These are phyloP conservation scores for Acacia confusa DNA, from an alignment of 306 rosid genomes.

Conservation along the genomic window DNA sequence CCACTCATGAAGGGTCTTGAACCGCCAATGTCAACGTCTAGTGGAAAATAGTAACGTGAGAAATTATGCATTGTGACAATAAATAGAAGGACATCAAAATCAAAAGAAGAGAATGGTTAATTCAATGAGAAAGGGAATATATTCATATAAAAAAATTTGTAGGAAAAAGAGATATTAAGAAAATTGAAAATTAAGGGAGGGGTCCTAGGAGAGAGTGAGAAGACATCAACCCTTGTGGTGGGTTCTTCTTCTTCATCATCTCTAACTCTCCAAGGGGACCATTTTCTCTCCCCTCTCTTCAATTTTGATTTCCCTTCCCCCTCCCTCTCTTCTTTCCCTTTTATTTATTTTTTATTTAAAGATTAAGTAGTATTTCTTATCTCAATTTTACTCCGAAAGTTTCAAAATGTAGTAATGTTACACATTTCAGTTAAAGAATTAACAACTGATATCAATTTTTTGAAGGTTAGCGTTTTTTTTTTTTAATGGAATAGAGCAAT, in stretches of 20 bases:
- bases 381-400: no score
- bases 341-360: no score
- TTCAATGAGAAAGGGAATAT: neutral
- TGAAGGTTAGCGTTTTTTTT: no score
- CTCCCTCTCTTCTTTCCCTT: neutral
- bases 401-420: no score
- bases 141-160: no score
- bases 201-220: neutral
- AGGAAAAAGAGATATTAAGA: neutral
- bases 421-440: no score
- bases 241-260: neutral
- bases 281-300: neutral
- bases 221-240: slow-evolving; percentile 2
- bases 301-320: neutral
- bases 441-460: no score
- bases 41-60: neutral
- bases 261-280: slow-evolving; percentile 25
- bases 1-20: neutral
- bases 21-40: neutral
- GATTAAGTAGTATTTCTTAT: no score
- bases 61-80: neutral
- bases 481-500: no score
- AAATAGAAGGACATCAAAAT: neutral
- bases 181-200: slow-evolving; percentile 14
- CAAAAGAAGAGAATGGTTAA: neutral